phyloP scores from a whole-genome alignment of 768 basidiomycete species.

The Boletus vermiculosoides region DNA sequence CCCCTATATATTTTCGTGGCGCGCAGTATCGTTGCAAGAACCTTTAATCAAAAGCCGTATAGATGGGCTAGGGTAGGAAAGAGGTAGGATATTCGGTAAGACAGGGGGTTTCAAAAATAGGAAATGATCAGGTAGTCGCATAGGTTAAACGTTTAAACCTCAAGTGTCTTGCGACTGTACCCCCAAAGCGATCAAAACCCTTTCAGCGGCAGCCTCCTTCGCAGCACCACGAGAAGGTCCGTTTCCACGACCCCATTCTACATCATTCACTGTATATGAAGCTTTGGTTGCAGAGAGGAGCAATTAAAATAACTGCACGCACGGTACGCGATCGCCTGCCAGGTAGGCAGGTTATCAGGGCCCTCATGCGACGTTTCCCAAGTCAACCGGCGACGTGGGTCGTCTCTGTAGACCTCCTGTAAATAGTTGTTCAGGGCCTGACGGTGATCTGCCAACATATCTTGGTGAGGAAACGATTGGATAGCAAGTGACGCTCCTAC shows the following conservation, averaged over 20 bases:
- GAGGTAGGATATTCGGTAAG: neutral
- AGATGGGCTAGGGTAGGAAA: neutral
- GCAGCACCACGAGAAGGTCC: conserved; percentile 19
- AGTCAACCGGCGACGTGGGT: conserved; percentile 11
- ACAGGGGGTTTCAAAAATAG: neutral
- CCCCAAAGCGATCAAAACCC: conserved; percentile 16
- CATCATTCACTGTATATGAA: conserved; percentile 13
- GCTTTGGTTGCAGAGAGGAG: neutral
- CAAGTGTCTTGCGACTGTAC: neutral
- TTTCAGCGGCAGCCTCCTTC: conserved; percentile 23
- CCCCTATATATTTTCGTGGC: conserved; percentile 10
- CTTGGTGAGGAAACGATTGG: neutral
- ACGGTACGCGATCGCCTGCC: conserved; percentile 25
- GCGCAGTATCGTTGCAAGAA: neutral
- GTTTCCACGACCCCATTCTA: conserved; percentile 24
- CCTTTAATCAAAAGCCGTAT: neutral
- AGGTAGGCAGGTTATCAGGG: conserved; percentile 23
- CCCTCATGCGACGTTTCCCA: conserved; percentile 20
- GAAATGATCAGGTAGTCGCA: neutral
- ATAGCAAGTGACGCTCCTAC: neutral
- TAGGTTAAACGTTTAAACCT: neutral
- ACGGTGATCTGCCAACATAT: conserved; percentile 15
- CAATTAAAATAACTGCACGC: conserved; percentile 3
- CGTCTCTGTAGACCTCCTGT: conserved; percentile 15
- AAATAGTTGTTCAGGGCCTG: conserved; percentile 26